These are phyloP conservation scores for Citrus trifoliata DNA, from an alignment of 345 rosid genomes.

Conservation along the genomic window DNA sequence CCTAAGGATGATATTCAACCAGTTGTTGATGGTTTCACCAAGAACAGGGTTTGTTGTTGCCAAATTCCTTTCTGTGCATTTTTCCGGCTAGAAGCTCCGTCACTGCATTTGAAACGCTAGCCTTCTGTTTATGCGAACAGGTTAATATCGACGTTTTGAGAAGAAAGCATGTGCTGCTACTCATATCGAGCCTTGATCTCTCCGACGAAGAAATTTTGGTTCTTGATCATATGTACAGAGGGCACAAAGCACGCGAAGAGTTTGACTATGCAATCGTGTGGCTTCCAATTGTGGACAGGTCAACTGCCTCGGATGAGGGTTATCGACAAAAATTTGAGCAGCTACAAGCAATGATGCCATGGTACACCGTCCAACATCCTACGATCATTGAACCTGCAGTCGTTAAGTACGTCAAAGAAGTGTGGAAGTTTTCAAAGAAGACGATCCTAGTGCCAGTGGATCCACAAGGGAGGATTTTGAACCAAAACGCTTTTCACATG, in stretches of 20 bases:
- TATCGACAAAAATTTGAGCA: slow-evolving; percentile 19
- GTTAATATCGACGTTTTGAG: slow-evolving; percentile 22
- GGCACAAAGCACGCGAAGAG: background rate
- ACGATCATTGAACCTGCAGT: slow-evolving; percentile 25
- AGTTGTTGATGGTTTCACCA: slow-evolving; percentile 25
- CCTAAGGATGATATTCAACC: slow-evolving; percentile 42
- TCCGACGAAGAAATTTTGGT: slow-evolving; percentile 27
- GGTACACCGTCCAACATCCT: slow-evolving; percentile 33
- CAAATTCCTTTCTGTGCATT: background rate
- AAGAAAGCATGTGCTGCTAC: slow-evolving; percentile 27
- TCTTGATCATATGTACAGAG: slow-evolving; percentile 22
- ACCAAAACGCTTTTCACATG: slow-evolving; percentile 29
- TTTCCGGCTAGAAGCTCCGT: background rate
- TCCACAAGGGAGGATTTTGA: slow-evolving; percentile 24
- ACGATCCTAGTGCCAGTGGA: slow-evolving; percentile 29
- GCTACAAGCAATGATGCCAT: slow-evolving; percentile 24
- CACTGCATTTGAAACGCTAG: too few species aligned
- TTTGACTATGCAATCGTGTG: slow-evolving; percentile 36
- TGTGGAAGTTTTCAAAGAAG: slow-evolving; percentile 26
- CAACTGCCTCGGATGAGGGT: slow-evolving; percentile 19
- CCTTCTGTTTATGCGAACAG: slow-evolving; percentile 9
- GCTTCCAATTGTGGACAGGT: slow-evolving; percentile 41
- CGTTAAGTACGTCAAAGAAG: slow-evolving; percentile 30
- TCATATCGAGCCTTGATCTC: slow-evolving; percentile 37
- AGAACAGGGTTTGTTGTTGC: slow-evolving; percentile 26